Evolutionary conservation across 306 rosid species (phyloP).

Genomic region (Mimosa pudica): DNA sequence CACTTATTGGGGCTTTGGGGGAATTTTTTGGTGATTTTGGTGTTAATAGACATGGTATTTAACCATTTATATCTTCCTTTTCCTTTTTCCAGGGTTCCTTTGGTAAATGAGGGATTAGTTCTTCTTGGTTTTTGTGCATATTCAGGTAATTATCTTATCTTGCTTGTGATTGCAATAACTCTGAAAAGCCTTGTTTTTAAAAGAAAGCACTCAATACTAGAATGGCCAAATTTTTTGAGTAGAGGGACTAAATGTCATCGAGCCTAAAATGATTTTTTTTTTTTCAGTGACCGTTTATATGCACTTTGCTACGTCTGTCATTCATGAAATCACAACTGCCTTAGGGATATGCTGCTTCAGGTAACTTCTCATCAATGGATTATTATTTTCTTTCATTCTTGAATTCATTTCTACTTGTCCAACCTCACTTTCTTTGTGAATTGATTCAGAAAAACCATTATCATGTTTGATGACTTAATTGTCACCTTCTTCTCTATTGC

Average conservation of each 20-base stretch:
- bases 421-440: slow-evolving; percentile 11
- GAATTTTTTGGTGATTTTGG: slow-evolving; percentile 1
- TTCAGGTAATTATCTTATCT: slow-evolving; percentile 50
- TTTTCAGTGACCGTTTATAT: slow-evolving; percentile 69
- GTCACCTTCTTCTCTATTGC: slow-evolving; percentile 36
- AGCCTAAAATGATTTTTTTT: not conserved
- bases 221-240: not conserved
- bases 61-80: not conserved
- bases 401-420: slow-evolving; percentile 12
- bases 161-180: slow-evolving; percentile 15
- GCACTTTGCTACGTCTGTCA: slow-evolving; percentile 77
- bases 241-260: not conserved
- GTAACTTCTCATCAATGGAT: slow-evolving; percentile 47
- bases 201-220: not conserved
- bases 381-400: slow-evolving; percentile 15
- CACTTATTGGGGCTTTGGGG: too few relatives aligned
- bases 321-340: slow-evolving; percentile 81
- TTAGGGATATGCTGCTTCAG: slow-evolving; percentile 94
- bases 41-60: not conserved
- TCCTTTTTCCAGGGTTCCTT: slow-evolving; percentile 59
- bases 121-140: slow-evolving; percentile 74
- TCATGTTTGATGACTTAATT: slow-evolving; percentile 7
- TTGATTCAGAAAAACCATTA: not conserved
- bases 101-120: slow-evolving; percentile 78
- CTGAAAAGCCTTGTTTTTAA: not conserved